Base-by-base conservation (phyloP, 805 yeast species). In the Cyberlindnera samutprakarnensis region DNA sequence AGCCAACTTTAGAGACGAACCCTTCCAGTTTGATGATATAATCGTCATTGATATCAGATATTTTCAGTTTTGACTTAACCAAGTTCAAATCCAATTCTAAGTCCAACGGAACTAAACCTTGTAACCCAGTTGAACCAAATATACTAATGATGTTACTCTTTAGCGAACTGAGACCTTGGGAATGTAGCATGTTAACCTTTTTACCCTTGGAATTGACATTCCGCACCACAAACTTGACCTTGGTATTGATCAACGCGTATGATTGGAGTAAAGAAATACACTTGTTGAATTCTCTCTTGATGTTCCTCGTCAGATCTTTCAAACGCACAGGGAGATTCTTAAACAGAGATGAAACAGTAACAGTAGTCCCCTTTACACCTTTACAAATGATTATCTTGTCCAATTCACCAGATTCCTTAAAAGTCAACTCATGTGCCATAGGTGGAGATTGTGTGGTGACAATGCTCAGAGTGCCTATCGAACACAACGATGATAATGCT, bases 291-390 rank as follows among this genome's bases (percentile, higher is more conserved):
- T 87, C 95, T 36, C 77, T 66, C 48, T 75, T 83, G 23, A 61
- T 48, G 43, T 81, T 78, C 47, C 76, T 83, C 14, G 62, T 66
- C 30, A 88, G 69, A 42, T 83, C 87, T 46, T 76, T 79, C 30
- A 75, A 64, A 37, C 99, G 64, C 7, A 94, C 98, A 0, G 97
- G 97, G 32, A 88, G 56, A 31, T 61, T 67, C 8, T 66, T 54
- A 49, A 92, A 92, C 9, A 92, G 44, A 25, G 75, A 65, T 1
- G 70, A 45, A 5, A 92, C 61, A 0, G 46, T 47, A 0, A 86
- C 70, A 0, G 72, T 58, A 0, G 96, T 88, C 1, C 99, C 98
- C 31, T 60, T 66, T 14, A 66, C 63, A 4, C 87, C 75, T 2
- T 70, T 59, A 2, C 79, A 64, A 0, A 66, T 51, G 0, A 52